phyloP scores from a whole-genome alignment of 2,329 filamentous ascomycete species.

The Venturiaceae sp. region DNA sequence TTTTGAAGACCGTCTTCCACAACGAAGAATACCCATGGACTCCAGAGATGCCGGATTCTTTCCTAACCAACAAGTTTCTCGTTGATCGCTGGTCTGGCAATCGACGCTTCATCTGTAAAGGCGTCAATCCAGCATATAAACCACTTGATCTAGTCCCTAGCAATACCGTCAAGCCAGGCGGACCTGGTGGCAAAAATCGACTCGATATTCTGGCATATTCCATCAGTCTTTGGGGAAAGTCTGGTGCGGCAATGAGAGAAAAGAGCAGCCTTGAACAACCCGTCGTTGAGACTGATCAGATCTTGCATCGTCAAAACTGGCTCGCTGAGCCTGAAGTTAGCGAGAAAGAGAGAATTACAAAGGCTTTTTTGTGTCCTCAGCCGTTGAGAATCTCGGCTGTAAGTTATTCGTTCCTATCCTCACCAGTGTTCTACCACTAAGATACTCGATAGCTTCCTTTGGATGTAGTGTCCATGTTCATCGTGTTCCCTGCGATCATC shows the following conservation, averaged over 20 bases:
- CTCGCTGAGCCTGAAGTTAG: slow-evolving; percentile 57
- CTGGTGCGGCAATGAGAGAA: slow-evolving; percentile 19
- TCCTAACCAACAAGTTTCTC: slow-evolving; percentile 41
- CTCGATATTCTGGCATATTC: slow-evolving; percentile 75
- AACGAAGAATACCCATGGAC: slow-evolving; percentile 35
- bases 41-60: slow-evolving; percentile 24
- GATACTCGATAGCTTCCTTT: slow-evolving; percentile 49
- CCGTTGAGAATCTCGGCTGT: slow-evolving; percentile 68
- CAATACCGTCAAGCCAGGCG: slow-evolving; percentile 24
- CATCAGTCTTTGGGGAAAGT: slow-evolving; percentile 57
- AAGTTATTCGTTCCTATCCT: slow-evolving; percentile 25
- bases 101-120: slow-evolving; percentile 45
- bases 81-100: slow-evolving; percentile 48
- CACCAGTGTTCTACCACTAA: slow-evolving; percentile 12
- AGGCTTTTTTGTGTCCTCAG: slow-evolving; percentile 65
- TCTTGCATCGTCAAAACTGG: slow-evolving; percentile 73
- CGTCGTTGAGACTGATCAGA: slow-evolving; percentile 65
- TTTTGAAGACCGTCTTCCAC: slow-evolving; percentile 33
- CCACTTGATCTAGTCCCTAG: slow-evolving; percentile 56
- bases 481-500: slow-evolving; percentile 75
- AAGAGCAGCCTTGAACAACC: slow-evolving; percentile 61
- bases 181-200: slow-evolving; percentile 32
- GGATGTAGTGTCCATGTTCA: slow-evolving; percentile 60
- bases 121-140: slow-evolving; percentile 42
- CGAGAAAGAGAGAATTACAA: slow-evolving; percentile 37